A percentile compares a stretch with the other conserved stretches of the same genome.
Conservation (phyloP, 2,329 filamentous ascomycete genomes). For the Aspergillus texensis region DNA sequence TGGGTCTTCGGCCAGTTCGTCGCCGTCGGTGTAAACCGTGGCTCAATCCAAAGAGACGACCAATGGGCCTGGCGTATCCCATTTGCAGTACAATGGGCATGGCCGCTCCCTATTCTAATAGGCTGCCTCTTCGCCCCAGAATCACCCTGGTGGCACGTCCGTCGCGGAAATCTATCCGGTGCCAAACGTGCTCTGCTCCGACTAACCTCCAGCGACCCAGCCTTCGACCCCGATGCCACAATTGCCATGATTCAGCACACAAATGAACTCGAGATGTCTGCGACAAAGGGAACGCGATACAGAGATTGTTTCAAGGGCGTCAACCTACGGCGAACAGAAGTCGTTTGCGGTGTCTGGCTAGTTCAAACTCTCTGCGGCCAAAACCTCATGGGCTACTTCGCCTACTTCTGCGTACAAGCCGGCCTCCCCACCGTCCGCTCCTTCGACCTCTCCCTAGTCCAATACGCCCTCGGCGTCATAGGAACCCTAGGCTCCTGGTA, state of each 20-base stretch:
- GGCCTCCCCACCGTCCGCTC: slow-evolving; percentile 35
- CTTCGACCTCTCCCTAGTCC: slow-evolving; percentile 50
- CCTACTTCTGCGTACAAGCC: slow-evolving; percentile 58
- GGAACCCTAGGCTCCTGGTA: slow-evolving; percentile 57
- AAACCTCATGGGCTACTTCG: slow-evolving; percentile 63
- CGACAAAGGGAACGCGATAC: slow-evolving; percentile 72
- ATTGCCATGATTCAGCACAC: slow-evolving; percentile 89
- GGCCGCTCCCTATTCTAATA: slow-evolving; percentile 49
- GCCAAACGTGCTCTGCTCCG: slow-evolving; percentile 43
- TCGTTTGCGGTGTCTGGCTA: slow-evolving; percentile 62
- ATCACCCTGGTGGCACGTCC: slow-evolving; percentile 53
- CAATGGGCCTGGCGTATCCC: slow-evolving; percentile 55
- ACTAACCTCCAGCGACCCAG: slow-evolving; percentile 57
- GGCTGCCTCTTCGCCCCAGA: slow-evolving; percentile 48
- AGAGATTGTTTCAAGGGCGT: slow-evolving; percentile 78
- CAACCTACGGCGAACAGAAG: slow-evolving; percentile 76
- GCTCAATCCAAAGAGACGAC: slow-evolving; percentile 43
- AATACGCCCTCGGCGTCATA: slow-evolving; percentile 62
- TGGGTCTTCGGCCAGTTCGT: slow-evolving; percentile 51
- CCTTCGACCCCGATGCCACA: slow-evolving; percentile 78
- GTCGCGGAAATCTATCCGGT: slow-evolving; percentile 43
- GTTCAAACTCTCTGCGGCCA: slow-evolving; percentile 64
- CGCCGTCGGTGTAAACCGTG: slow-evolving; percentile 49
- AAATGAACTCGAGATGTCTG: slow-evolving; percentile 73
- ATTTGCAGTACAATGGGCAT: slow-evolving; percentile 54